Evolutionary conservation across 805 yeast genomes (phyloP).

Genomic region (Starmerella roubikii): DNA sequence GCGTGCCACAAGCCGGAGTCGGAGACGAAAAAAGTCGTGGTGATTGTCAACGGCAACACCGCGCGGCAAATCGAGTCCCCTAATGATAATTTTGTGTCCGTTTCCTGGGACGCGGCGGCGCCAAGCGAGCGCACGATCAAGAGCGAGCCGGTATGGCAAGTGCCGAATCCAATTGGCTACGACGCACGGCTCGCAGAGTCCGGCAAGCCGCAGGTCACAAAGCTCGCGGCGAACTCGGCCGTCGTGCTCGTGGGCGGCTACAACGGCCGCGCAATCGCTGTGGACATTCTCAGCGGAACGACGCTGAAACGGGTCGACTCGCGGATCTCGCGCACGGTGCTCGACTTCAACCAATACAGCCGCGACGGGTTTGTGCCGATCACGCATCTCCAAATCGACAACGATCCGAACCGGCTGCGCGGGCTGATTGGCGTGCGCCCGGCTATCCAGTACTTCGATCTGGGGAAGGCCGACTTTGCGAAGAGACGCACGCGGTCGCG

Average conservation of each 20-base stretch:
- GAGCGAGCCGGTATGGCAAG: constrained; percentile 6
- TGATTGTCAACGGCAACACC: neutral
- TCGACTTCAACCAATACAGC: constrained; percentile 17
- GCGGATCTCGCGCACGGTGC: constrained; percentile 21
- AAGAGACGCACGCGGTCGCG: neutral
- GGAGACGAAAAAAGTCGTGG: neutral
- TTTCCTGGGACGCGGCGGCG: neutral
- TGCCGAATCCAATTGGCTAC: constrained; percentile 11
- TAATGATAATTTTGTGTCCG: neutral
- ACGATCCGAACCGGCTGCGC: constrained; percentile 22
- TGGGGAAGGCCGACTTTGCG: constrained; percentile 12
- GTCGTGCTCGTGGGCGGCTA: constrained; percentile 22
- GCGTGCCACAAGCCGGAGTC: neutral
- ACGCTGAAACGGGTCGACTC: constrained; percentile 21
- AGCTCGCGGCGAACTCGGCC: constrained; percentile 23
- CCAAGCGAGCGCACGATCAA: constrained; percentile 2
- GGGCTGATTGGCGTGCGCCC: constrained; percentile 22
- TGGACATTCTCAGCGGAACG: constrained; percentile 22
- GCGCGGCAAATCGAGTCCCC: neutral
- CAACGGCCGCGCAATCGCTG: constrained; percentile 21
- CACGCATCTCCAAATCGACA: constrained; percentile 22
- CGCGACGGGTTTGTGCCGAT: constrained; percentile 19
- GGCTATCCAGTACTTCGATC: constrained; percentile 23
- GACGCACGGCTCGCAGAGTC: constrained; percentile 5
- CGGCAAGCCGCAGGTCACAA: constrained; percentile 18